Conservation (phyloP, 306 rosid genomes). For the Parietaria judaica region DNA sequence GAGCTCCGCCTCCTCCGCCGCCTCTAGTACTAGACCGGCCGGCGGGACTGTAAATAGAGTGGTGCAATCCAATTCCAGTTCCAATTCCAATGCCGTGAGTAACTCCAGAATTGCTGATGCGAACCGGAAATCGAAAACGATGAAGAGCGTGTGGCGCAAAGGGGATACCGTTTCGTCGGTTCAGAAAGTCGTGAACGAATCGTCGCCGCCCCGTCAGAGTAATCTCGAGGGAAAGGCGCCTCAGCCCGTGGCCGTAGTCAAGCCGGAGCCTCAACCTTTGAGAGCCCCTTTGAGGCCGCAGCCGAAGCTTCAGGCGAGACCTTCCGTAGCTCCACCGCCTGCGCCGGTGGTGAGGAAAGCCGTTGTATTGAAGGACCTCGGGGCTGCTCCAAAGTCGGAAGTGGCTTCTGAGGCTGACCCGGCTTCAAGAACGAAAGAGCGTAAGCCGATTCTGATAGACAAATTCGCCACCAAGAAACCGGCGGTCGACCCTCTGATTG, state of each 20-base stretch:
- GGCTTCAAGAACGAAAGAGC: constrained; percentile 38
- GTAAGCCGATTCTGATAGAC: constrained; percentile 85
- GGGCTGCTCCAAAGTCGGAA: constrained; percentile 32
- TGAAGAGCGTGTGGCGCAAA: constrained; percentile 96
- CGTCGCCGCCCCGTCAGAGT: constrained; percentile 34
- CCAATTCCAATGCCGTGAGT: constrained; percentile 23
- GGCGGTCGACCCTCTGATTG: constrained; percentile 50
- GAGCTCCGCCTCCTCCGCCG: constrained; percentile 22
- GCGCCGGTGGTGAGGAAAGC: constrained; percentile 44
- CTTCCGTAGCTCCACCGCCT: constrained; percentile 53
- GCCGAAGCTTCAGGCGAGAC: constrained; percentile 60
- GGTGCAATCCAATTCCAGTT: background rate
- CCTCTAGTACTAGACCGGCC: constrained; percentile 32
- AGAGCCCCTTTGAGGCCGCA: constrained; percentile 36
- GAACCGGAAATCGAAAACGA: constrained; percentile 47
- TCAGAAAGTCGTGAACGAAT: constrained; percentile 56
- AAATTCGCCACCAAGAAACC: constrained; percentile 81
- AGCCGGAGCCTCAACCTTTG: constrained; percentile 32
- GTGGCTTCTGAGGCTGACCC: constrained; percentile 25
- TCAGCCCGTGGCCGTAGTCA: constrained; percentile 25
- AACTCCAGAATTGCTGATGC: constrained; percentile 23
- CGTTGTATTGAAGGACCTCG: constrained; percentile 71
- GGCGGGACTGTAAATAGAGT: constrained; percentile 42
- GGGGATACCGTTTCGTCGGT: constrained; percentile 68
- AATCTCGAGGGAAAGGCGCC: constrained; percentile 27